Conservation (phyloP, 2,329 filamentous ascomycete genomes). For the Endocalyx cinctus region DNA sequence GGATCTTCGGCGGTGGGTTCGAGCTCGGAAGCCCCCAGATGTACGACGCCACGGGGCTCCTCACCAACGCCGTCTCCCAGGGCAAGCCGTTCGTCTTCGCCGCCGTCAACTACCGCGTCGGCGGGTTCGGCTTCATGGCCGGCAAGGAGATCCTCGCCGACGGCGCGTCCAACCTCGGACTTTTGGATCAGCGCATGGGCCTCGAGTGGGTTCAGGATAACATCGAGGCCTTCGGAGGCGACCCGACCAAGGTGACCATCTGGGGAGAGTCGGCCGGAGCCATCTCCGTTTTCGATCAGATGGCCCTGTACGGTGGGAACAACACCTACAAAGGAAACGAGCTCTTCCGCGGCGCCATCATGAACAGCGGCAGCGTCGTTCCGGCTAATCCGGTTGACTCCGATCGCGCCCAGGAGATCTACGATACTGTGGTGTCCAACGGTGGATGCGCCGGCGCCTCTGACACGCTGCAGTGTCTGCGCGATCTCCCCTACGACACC, state of each 20-base stretch:
- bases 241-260: slow-evolving; percentile 72
- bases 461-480: slow-evolving; percentile 63
- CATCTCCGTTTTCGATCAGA: slow-evolving; percentile 73
- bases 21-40: slow-evolving; percentile 41
- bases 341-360: slow-evolving; percentile 72
- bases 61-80: slow-evolving; percentile 38
- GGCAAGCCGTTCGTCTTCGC: slow-evolving; percentile 69
- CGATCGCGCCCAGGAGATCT: slow-evolving; percentile 60
- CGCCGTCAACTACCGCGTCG: slow-evolving; percentile 72
- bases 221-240: slow-evolving; percentile 72
- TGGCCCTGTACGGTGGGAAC: slow-evolving; percentile 68
- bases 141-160: slow-evolving; percentile 64
- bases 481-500: slow-evolving; percentile 51
- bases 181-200: slow-evolving; percentile 67
- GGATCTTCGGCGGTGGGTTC: slow-evolving; percentile 68
- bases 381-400: slow-evolving; percentile 62
- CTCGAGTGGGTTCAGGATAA: slow-evolving; percentile 76
- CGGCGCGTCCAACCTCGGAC: slow-evolving; percentile 65
- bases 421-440: slow-evolving; percentile 54
- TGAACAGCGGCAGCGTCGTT: slow-evolving; percentile 65
- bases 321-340: slow-evolving; percentile 69
- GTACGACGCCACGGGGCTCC: slow-evolving; percentile 47
- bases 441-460: slow-evolving; percentile 56
- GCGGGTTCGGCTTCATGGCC: slow-evolving; percentile 69
- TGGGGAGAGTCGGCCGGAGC: slow-evolving; percentile 70